Conservation (phyloP, 495 filamentous ascomycete species). For the Daldinia childiae region DNA sequence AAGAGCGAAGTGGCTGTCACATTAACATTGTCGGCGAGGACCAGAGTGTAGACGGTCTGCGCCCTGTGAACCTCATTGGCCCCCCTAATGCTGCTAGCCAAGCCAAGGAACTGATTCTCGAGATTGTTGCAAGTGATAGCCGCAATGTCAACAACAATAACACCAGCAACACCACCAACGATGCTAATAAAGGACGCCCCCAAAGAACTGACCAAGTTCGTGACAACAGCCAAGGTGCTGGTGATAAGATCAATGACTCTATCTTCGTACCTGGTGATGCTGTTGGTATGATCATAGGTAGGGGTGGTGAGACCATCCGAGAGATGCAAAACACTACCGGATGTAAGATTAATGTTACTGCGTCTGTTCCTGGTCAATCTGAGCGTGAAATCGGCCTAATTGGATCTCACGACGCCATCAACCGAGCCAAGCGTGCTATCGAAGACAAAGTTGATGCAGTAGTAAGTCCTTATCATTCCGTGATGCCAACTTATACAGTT, state of each 20-base stretch:
- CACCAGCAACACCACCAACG: constrained; percentile 38
- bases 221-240: constrained; percentile 53
- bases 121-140: constrained; percentile 87
- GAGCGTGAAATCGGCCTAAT: constrained; percentile 84
- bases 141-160: constrained; percentile 57
- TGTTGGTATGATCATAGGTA: constrained; percentile 91
- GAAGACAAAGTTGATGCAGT: constrained; percentile 89
- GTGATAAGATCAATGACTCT: constrained; percentile 76
- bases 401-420: constrained; percentile 75
- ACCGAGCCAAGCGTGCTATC: constrained; percentile 76
- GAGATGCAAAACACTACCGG: constrained; percentile 83
- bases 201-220: constrained; percentile 42
- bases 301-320: constrained; percentile 86
- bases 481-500: constrained; percentile 14
- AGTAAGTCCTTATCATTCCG: constrained; percentile 56
- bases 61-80: constrained; percentile 86
- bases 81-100: constrained; percentile 68
- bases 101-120: constrained; percentile 82
- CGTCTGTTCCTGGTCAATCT: constrained; percentile 71
- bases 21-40: constrained; percentile 89
- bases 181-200: constrained; percentile 10
- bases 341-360: constrained; percentile 90
- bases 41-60: constrained; percentile 82
- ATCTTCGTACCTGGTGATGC: constrained; percentile 85
- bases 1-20: constrained; percentile 84